Conservation (phyloP, 495 filamentous ascomycete species). For the Tricharina praecox region DNA sequence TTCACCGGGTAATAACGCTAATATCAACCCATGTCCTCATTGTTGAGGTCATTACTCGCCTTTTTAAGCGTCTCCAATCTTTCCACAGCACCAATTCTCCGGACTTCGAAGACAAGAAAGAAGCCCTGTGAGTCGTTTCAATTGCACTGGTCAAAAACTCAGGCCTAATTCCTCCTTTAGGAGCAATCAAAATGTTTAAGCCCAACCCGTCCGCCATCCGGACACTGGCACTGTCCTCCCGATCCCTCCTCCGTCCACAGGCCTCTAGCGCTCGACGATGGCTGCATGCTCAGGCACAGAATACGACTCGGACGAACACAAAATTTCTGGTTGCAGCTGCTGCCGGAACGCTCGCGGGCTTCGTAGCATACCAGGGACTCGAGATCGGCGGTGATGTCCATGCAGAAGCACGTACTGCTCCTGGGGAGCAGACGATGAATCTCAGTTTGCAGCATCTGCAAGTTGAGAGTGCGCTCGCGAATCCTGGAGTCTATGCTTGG, state of each 20-base stretch:
- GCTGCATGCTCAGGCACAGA: constrained; percentile 4
- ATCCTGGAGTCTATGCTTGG: constrained; percentile 85
- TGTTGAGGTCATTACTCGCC: constrained; percentile 5
- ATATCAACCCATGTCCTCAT: background rate
- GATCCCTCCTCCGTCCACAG: constrained; percentile 8
- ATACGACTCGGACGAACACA: constrained; percentile 10
- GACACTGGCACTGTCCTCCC: constrained; percentile 9
- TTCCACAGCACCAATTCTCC: no score
- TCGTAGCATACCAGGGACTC: constrained; percentile 18
- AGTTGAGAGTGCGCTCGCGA: constrained; percentile 46
- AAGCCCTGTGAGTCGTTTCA: no score
- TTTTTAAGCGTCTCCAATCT: no score
- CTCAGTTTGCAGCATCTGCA: constrained; percentile 48
- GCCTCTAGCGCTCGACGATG: background rate
- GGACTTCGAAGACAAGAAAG: background rate
- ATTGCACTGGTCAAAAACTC: no score
- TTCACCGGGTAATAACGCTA: background rate
- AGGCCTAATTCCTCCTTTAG: no score
- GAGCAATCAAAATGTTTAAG: constrained; percentile 21
- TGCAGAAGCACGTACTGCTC: constrained; percentile 33
- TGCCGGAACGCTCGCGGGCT: constrained; percentile 12
- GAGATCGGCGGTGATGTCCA: constrained; percentile 23
- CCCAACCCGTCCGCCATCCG: constrained; percentile 8
- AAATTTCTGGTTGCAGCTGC: constrained; percentile 7
- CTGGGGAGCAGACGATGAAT: constrained; percentile 33